Base-by-base conservation (phyloP, 2,329 filamentous ascomycete genomes). In the Diaporthe caulivora region DNA sequence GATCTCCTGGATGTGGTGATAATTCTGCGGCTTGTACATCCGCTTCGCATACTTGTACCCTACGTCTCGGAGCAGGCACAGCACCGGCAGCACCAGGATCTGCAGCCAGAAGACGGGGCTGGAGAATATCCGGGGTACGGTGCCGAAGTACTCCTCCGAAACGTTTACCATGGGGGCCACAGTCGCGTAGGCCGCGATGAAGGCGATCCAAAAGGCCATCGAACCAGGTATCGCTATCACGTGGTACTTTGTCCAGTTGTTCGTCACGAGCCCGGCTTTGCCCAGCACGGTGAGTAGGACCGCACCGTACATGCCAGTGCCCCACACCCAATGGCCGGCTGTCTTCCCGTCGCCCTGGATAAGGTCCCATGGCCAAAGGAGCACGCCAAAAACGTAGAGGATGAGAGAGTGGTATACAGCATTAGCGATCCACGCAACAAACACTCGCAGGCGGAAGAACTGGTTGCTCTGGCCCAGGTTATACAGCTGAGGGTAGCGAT, bases 181-280 rank as follows among this genome's bases (percentile, higher is more conserved):
- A 31, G 89, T 94, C 51, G 92, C 95, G 84, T 98, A 99, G 1
- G 93, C 91, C 4, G 95, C 95, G 76, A 98, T 89, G 82, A 98
- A 97, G 47, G 91, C 91, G 81, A 97, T 91, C 97, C 97, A 99
- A 78, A 99, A 91, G 24, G 92, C 83, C 89, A 99, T 93, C 75
- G 94, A 97, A 49, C 97, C 97, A 0, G 97, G 97, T 76, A 99
- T 99, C 44, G 97, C 95, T 76, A 98, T 90, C 76, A 99, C 91
- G 75, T 97, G 95, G 83, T 98, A 99, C 84, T 99, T 99, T 62
- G 97, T 99, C 97, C 97, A 99, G 84, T 98, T 96, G 83, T 95
- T 98, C 29, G 96, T 98, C 77, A 98, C 94, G 74, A 99, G 88
- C 1, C 95, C 95, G 4, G 97, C 97, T 85, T 99, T 99, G 76